A percentile compares a stretch with the other conserved stretches of the same genome.
Conservation (phyloP, 441 rosid genomes). For the Rhodomyrtus psidioides region DNA sequence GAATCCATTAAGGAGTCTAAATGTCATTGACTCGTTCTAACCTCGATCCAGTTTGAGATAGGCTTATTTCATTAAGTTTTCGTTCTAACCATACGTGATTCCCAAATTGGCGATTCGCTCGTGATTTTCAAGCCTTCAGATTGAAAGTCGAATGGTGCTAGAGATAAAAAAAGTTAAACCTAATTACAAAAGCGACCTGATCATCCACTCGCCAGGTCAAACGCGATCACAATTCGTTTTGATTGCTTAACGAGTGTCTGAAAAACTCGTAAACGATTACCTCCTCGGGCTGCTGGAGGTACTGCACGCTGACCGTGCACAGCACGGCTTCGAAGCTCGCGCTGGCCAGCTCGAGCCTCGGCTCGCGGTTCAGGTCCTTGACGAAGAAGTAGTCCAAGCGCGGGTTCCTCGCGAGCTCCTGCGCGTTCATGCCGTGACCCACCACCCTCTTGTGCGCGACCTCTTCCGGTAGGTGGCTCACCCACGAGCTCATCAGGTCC, state of each 20-base stretch:
- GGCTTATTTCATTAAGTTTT: background rate
- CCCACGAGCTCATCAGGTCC: constrained; percentile 93
- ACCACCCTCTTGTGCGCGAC: constrained; percentile 57
- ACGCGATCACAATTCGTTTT: background rate
- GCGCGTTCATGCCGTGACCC: constrained; percentile 90
- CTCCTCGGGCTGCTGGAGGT: constrained; percentile 84
- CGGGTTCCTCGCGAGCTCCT: constrained; percentile 65
- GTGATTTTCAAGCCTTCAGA: background rate
- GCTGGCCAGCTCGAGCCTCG: constrained; percentile 41
- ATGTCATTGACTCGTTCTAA: background rate
- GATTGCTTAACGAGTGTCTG: background rate
- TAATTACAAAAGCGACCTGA: background rate
- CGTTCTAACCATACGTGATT: background rate
- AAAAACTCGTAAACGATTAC: constrained; percentile 12
- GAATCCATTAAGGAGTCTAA: background rate
- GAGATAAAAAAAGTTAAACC: background rate
- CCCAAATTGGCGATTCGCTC: background rate
- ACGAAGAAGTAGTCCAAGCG: constrained; percentile 48
- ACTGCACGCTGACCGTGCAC: constrained; percentile 85
- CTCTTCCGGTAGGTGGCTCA: constrained; percentile 77
- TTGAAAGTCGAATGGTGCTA: background rate
- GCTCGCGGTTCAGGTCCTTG: constrained; percentile 75
- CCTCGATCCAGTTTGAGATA: background rate
- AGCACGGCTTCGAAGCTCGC: constrained; percentile 62
- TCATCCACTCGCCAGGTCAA: background rate